These are phyloP conservation scores for Coprinellus micaceus DNA, from an alignment of 768 basidiomycete species.

Conservation along the genomic window DNA sequence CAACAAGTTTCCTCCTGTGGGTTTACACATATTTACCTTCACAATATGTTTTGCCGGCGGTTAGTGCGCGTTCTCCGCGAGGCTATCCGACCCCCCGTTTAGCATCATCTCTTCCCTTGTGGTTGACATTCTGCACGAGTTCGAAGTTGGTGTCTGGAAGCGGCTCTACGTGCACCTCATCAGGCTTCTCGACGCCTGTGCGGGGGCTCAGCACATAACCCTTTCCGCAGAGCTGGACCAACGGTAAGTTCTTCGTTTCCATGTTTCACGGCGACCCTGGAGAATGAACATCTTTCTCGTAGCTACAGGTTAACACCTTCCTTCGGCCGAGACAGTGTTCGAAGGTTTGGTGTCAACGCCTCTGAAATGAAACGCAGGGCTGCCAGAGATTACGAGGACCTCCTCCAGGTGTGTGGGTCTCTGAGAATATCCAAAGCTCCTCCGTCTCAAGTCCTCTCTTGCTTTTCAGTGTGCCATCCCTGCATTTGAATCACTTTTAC, in stretches of 20 bases:
- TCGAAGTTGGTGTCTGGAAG: constrained; percentile 38
- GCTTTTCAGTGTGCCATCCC: constrained; percentile 7
- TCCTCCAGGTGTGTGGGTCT: constrained; percentile 25
- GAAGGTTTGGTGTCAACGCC: constrained; percentile 21
- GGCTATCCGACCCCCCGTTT: constrained; percentile 15
- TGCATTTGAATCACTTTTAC: constrained; percentile 8
- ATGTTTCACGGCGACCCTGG: too few species aligned
- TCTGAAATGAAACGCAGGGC: constrained; percentile 24
- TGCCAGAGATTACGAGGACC: constrained; percentile 31
- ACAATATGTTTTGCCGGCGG: constrained; percentile 10
- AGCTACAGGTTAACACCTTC: constrained; percentile 14
- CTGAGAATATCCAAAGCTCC: not conserved
- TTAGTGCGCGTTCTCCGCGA: constrained; percentile 26
- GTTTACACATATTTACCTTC: not conserved
- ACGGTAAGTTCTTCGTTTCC: constrained; percentile 16
- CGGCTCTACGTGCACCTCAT: constrained; percentile 31
- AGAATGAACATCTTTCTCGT: not conserved
- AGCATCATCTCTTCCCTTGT: constrained; percentile 21
- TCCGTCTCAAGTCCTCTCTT: not conserved
- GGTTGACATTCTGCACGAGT: constrained; percentile 33
- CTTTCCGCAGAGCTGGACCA: constrained; percentile 19
- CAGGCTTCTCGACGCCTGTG: constrained; percentile 22
- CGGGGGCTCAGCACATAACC: constrained; percentile 6
- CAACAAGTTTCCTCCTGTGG: not conserved
- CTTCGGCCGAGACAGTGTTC: constrained; percentile 21